These are phyloP conservation scores for Angophora floribunda DNA, from an alignment of 345 rosid genomes.

Conservation along the genomic window DNA sequence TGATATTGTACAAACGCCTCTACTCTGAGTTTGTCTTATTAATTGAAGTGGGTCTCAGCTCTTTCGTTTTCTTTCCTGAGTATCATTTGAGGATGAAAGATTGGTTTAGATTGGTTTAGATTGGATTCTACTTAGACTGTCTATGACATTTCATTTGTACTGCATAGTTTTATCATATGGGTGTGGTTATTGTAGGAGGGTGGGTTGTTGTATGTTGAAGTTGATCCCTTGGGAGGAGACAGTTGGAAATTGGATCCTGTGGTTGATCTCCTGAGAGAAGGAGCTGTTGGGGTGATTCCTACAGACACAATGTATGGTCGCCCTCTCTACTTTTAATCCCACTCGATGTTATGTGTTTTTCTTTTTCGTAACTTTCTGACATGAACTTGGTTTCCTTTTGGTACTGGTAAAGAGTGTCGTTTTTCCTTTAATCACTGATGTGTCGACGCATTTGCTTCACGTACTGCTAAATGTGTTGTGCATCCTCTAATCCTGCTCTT, in stretches of 20 bases:
- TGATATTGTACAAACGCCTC: background rate
- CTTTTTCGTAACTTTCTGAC: background rate
- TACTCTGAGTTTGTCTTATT: background rate
- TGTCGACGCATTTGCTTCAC: background rate
- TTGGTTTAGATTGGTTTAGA: background rate
- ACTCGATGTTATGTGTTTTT: background rate
- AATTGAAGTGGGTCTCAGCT: background rate
- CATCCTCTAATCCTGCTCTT: background rate
- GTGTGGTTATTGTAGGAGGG: conserved; percentile 31
- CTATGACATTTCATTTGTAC: background rate
- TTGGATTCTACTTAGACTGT: background rate
- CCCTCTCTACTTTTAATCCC: background rate
- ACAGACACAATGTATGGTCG: conserved; percentile 68
- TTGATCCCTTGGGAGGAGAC: conserved; percentile 59
- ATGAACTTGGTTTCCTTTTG: background rate
- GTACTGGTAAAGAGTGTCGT: background rate
- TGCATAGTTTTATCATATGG: background rate
- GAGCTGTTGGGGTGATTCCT: conserved; percentile 95
- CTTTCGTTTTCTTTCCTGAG: background rate
- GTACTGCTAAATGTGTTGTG: background rate
- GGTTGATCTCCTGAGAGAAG: conserved; percentile 56
- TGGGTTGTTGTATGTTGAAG: conserved; percentile 57
- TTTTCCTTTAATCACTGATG: background rate
- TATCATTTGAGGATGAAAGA: background rate
- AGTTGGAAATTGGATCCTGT: conserved; percentile 65